Percentiles rank a stretch among this genome's conserved stretches.
Conservation (phyloP, 2,329 filamentous ascomycete species). For the Septoria petroselini region DNA sequence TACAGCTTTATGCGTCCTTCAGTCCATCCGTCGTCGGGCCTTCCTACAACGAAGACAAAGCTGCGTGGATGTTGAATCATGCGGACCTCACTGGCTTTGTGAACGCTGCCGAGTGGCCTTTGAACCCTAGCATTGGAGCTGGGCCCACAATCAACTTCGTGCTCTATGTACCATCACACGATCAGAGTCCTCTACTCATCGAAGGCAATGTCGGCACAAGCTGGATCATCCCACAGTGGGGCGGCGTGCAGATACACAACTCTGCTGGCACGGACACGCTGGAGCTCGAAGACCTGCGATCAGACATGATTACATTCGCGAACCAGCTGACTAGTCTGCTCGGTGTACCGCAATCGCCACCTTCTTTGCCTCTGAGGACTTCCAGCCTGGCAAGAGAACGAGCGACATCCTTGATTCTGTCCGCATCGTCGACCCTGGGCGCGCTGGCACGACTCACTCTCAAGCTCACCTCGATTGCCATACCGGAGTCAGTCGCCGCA, state of each 20-base stretch:
- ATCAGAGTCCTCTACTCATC: constrained; percentile 58
- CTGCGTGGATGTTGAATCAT: constrained; percentile 69
- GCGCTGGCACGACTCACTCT: constrained; percentile 81
- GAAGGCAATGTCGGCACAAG: constrained; percentile 63
- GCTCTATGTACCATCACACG: constrained; percentile 76
- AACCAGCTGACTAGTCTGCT: constrained; percentile 85
- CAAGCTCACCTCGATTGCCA: constrained; percentile 84
- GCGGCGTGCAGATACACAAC: constrained; percentile 69
- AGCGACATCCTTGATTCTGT: constrained; percentile 78
- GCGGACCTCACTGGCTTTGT: constrained; percentile 92
- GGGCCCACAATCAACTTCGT: constrained; percentile 97
- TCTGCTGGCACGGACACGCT: constrained; percentile 52
- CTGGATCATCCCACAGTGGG: constrained; percentile 97
- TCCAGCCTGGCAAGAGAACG: constrained; percentile 82
- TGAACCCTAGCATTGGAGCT: constrained; percentile 87
- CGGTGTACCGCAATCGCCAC: constrained; percentile 73
- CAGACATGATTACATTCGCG: constrained; percentile 84
- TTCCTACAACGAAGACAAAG: constrained; percentile 50
- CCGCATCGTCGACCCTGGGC: constrained; percentile 90
- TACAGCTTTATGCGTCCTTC: constrained; percentile 81
- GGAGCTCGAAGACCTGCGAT: constrained; percentile 63
- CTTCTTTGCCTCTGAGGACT: constrained; percentile 77
- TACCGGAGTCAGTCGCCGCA: constrained; percentile 79
- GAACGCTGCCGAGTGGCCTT: constrained; percentile 95
- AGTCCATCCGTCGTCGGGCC: constrained; percentile 61